Base-by-base conservation (phyloP, 352 stramenopile species). In the Globisporangium nagaii region DNA sequence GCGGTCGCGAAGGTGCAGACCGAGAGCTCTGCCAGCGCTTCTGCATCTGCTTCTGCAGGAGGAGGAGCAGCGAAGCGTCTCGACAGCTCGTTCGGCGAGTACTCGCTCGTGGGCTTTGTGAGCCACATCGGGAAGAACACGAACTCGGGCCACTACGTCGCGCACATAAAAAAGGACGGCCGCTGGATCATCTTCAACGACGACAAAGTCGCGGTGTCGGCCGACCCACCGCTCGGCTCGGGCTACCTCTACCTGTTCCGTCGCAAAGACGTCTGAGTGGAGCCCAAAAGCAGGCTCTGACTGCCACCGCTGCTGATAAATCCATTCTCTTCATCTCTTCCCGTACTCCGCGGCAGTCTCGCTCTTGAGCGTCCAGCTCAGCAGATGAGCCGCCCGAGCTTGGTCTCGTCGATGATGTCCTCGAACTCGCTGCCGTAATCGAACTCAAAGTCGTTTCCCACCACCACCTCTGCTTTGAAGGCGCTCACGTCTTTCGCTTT, bases 181-280 rank as follows among this genome's bases (percentile, higher is more conserved):
- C 85, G 90, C 55, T 99, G 97, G 96, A 76, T 98, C 41, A 98
- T 99, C 62, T 99, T 98, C 68, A 99, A 99, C 70, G 97, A 99
- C 63, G 91, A 98, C 70, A 99, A 99, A 71, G 95, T 99, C 15
- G 96, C 95, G 24, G 57, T 97, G 3, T 98, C 93, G 5, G 81
- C 98, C 56, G 79, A 94, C 52, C 93, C 96, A 20, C 96, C 96
- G 8, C 79, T 98, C 49, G 78, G 85, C n/a, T 83, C 96, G 63
- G 96, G 95, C 20, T 99, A 98, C 69, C 73, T 99, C 31, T 99
- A 99, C 75, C 68, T 99, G 22, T 99, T 91, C 58, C 81, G 76
- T 55, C 77, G 79, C 24, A 73, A 61, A 20, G 78, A 93, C 35
- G n/a, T n/a, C n/a, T n/a, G n/a, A n/a, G n/a, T n/a, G n/a, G n/a